Evolutionary conservation across 2,329 filamentous ascomycete species (phyloP).

Genomic region (Exserohilum turcica): DNA sequence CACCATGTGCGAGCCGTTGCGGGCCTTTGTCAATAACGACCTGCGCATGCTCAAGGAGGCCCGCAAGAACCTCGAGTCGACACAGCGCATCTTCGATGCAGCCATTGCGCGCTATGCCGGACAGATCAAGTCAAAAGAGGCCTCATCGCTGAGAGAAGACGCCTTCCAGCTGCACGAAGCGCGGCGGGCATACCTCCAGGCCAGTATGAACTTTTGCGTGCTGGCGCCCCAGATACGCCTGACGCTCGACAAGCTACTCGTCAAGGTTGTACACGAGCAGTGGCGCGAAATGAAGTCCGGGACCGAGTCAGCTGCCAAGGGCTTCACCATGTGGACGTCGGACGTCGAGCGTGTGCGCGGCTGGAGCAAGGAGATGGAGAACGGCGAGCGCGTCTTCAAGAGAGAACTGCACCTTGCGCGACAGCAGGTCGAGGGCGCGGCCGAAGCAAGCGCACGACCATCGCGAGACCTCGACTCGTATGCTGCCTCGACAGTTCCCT

Average conservation of each 20-base stretch:
- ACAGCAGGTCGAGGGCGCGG: slow-evolving; percentile 79
- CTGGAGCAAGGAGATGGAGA: slow-evolving; percentile 94
- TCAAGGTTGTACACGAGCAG: slow-evolving; percentile 81
- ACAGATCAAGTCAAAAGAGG: slow-evolving; percentile 91
- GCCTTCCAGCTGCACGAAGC: slow-evolving; percentile 95
- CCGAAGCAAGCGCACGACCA: slow-evolving; percentile 73
- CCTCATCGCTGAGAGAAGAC: slow-evolving; percentile 88
- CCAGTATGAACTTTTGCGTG: slow-evolving; percentile 91
- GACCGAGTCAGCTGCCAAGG: slow-evolving; percentile 65
- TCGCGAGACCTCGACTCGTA: slow-evolving; percentile 95
- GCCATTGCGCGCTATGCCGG: slow-evolving; percentile 79
- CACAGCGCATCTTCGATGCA: slow-evolving; percentile 84
- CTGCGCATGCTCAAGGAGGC: slow-evolving; percentile 85
- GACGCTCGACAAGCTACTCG: slow-evolving; percentile 82
- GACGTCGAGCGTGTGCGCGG: slow-evolving; percentile 92
- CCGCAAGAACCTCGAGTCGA: slow-evolving; percentile 73
- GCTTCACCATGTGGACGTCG: slow-evolving; percentile 68
- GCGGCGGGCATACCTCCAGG: slow-evolving; percentile 85
- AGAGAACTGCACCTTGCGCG: slow-evolving; percentile 79
- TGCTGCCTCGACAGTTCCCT: slow-evolving; percentile 85
- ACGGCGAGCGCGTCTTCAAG: slow-evolving; percentile 81
- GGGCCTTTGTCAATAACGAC: slow-evolving; percentile 76
- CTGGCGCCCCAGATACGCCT: slow-evolving; percentile 84
- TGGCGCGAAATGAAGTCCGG: slow-evolving; percentile 83
- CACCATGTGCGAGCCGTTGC: slow-evolving; percentile 80